Base-by-base conservation (phyloP, 2,329 filamentous ascomycete genomes). In the Monosporascus sp. region DNA sequence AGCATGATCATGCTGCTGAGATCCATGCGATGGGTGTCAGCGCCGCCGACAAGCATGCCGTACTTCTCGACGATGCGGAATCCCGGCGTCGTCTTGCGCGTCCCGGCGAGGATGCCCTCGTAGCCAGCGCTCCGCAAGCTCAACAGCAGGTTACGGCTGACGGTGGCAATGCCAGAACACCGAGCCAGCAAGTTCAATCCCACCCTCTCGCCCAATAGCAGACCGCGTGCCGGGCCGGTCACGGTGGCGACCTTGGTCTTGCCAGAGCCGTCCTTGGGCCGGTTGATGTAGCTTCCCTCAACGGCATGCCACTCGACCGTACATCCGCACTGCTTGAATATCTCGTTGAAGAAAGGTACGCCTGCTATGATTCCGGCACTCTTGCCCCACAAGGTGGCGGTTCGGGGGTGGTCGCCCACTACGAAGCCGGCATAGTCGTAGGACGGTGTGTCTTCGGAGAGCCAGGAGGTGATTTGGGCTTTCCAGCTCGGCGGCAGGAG, bases 341-440 rank as follows among this genome's bases (percentile, higher is more conserved):
- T 88, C 72, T 97, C 93, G 69, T 95, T 82, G 76, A 97, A 92
- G 76, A 99, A 99, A 2, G 94, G 94, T 3, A 94, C 84, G 52
- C 94, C 94, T 41, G 94, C 94, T 47, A 99, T 78, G 48, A 97
- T 80, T 57, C 94, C 94, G 3, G 76, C 69, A n/a, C 82, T 85
- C 69, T 89, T 90, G 56, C 80, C 84, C 73, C 82, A 87, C 40
- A 90, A 79, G 5, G 83, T 87, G 20, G 86, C 86, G 16, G 79
- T 82, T 54, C 83, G 82, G 8, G 75, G 71, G 27, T 73, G 75
- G 40, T 88, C 83, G 59, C 94, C 94, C 24, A 99, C 94, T 7
- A 99, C 94, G 71, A 96, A 99, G 56, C 94, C 94, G 65, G 90
- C 94, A 70, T 96, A 97, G 78, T 99, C 94, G 73, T 96, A 93